Conservation (phyloP, 805 yeast genomes). For the Henningerozyma blattae region DNA sequence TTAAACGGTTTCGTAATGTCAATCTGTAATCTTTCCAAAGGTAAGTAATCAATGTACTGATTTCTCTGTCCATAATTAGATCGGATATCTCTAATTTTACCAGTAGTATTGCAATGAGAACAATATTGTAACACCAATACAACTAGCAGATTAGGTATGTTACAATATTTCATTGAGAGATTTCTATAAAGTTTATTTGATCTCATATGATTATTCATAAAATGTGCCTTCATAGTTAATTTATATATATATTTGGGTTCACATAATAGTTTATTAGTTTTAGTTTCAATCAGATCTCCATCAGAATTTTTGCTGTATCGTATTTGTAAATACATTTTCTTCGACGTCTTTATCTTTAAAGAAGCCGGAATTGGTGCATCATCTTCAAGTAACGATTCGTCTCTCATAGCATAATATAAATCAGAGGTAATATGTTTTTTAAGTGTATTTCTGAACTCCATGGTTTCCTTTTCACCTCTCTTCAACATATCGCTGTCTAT, state of each 20-base stretch:
- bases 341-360: not conserved
- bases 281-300: conserved; percentile 14
- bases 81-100: not conserved
- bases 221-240: conserved; percentile 19
- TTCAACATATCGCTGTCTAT: conserved; percentile 10
- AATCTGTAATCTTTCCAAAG: conserved; percentile 20
- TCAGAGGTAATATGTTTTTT: conserved; percentile 19
- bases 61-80: conserved; percentile 2
- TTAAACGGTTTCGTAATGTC: conserved; percentile 20
- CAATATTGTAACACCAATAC: conserved; percentile 15
- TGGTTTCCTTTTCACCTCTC: conserved; percentile 13
- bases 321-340: conserved; percentile 9
- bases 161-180: conserved; percentile 14
- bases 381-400: conserved; percentile 10
- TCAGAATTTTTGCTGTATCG: conserved; percentile 14
- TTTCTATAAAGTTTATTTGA: conserved; percentile 8
- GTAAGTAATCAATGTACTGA: conserved; percentile 12
- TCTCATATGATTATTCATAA: conserved; percentile 20
- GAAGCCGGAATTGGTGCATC: not conserved
- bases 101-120: conserved; percentile 11
- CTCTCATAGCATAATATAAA: conserved; percentile 14
- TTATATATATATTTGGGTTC: conserved; percentile 21
- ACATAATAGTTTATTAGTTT: conserved; percentile 14
- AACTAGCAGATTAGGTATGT: conserved; percentile 11
- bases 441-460: conserved; percentile 10